Evolutionary conservation across 805 yeast species (phyloP).

Genomic region (Wickerhamiella australiensis): DNA sequence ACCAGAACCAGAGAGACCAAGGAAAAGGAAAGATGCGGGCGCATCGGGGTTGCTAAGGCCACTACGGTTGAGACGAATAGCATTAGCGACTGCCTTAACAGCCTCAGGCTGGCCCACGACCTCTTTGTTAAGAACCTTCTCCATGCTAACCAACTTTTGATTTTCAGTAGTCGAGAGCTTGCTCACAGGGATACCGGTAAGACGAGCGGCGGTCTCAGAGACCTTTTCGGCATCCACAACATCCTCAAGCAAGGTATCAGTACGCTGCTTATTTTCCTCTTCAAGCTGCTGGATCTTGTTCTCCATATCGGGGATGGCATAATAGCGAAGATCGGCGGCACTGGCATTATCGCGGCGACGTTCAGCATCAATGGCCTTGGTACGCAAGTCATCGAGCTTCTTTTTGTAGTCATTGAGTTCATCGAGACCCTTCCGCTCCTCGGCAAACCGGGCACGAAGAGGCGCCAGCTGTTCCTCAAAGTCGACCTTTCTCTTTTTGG

Average conservation of each 20-base stretch:
- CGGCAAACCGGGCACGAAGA: constrained; percentile 67
- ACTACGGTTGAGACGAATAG: constrained; percentile 83
- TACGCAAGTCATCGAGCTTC: constrained; percentile 82
- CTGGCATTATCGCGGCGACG: constrained; percentile 90
- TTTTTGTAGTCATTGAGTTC: constrained; percentile 80
- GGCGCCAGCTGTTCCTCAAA: constrained; percentile 79
- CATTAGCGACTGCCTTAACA: constrained; percentile 90
- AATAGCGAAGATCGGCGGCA: constrained; percentile 91
- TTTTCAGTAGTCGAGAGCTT: constrained; percentile 94
- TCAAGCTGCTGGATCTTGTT: constrained; percentile 66
- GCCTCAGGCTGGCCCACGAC: constrained; percentile 97
- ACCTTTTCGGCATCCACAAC: constrained; percentile 86
- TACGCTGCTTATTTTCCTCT: constrained; percentile 54
- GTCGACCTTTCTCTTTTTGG: constrained; percentile 66
- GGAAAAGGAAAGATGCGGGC: constrained; percentile 88
- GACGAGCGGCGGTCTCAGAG: constrained; percentile 92
- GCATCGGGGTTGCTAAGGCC: constrained; percentile 94
- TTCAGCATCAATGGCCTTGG: constrained; percentile 91
- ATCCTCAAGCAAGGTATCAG: constrained; percentile 63
- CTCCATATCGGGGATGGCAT: constrained; percentile 89
- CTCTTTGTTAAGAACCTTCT: constrained; percentile 59
- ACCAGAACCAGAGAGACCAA: constrained; percentile 96
- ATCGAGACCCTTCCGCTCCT: constrained; percentile 84
- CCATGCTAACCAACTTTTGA: constrained; percentile 88
- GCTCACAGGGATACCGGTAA: constrained; percentile 93